Conservation (phyloP, 176 grass and related monocot species). For the Cymbopogon citratus region DNA sequence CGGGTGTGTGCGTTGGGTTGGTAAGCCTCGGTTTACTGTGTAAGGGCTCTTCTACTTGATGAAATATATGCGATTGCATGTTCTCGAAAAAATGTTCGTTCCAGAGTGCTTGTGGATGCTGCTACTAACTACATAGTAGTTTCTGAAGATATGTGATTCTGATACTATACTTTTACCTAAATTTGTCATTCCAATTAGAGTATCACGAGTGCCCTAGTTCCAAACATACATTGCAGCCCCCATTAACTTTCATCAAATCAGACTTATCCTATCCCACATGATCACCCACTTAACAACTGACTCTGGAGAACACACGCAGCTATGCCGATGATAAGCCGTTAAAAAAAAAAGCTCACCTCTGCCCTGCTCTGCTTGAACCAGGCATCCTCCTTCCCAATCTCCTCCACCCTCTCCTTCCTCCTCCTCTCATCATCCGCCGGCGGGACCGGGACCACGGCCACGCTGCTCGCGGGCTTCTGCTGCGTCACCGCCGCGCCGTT, state of each 20-base stretch:
- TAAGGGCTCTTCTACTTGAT: too few species aligned
- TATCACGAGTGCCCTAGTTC: not conserved
- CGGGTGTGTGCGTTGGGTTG: too few species aligned
- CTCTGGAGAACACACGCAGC: not conserved
- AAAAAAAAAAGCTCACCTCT: constrained; percentile 31
- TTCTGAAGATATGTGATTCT: not conserved
- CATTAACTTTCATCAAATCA: not conserved
- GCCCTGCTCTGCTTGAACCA: constrained; percentile 62
- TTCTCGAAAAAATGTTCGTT: not conserved
- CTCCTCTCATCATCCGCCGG: constrained; percentile 44
- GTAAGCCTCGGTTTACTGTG: too few species aligned
- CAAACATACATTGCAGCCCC: not conserved
- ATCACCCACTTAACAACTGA: not conserved
- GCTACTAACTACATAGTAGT: not conserved
- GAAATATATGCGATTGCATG: too few species aligned
- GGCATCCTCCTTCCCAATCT: constrained; percentile 81
- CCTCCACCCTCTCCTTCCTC: constrained; percentile 84
- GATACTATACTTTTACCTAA: not conserved
- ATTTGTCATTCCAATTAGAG: constrained; percentile 5
- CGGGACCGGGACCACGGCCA: not conserved
- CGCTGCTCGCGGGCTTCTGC: not conserved
- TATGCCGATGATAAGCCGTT: not conserved
- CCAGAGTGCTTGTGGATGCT: not conserved
- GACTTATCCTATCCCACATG: not conserved
- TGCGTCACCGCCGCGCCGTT: constrained; percentile 18